Conservation (phyloP, 331 rosid genomes). For the Phaseolus coccineus region DNA sequence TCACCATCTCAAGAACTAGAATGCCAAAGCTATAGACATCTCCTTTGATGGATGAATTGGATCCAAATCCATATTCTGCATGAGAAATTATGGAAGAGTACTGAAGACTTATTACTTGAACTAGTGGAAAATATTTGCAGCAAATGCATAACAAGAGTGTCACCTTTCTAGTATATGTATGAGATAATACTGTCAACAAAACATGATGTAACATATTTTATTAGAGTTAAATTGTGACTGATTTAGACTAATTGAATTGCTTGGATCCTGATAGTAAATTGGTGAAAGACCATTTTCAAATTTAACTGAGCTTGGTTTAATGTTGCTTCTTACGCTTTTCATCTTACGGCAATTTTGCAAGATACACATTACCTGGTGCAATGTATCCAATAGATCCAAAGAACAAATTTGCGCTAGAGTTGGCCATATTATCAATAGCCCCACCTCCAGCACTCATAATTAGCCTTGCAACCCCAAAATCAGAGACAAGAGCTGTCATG, state of each 20-base stretch:
- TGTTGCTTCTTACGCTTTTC: background rate
- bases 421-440: constrained; percentile 61
- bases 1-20: constrained; percentile 77
- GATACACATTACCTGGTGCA: constrained; percentile 65
- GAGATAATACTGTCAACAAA: background rate
- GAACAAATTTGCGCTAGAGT: constrained; percentile 61
- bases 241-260: constrained; percentile 3
- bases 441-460: constrained; percentile 57
- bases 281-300: background rate
- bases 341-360: background rate
- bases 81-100: background rate
- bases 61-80: constrained; percentile 78
- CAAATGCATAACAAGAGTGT: background rate
- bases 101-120: constrained; percentile 17
- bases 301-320: background rate
- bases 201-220: background rate
- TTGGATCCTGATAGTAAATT: background rate
- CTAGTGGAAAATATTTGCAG: background rate
- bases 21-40: constrained; percentile 84
- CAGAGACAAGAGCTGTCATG: constrained; percentile 80
- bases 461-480: constrained; percentile 73
- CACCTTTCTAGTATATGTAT: background rate
- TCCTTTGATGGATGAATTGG: constrained; percentile 66
- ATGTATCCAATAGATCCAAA: constrained; percentile 76
- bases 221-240: background rate